Evolutionary conservation across 768 basidiomycete genomes (phyloP), one percentile per base, ranked within the genome.

Genomic region (Pisolithus albus): DNA sequence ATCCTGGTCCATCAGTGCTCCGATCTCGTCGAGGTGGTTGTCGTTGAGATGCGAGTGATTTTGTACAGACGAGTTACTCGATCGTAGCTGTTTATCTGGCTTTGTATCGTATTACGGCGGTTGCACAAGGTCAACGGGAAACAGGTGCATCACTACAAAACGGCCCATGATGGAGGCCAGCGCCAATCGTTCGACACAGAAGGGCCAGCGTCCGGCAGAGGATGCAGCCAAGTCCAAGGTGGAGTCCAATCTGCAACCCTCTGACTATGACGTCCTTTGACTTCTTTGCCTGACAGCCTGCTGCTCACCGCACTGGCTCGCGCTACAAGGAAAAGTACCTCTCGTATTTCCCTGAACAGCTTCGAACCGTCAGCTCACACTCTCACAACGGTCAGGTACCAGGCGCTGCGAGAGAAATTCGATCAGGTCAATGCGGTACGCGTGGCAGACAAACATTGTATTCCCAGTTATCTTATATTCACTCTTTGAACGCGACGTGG

Each of bases 321-420:
- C 58, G 65, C 37, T 69, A 66, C 58, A 67, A 67, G 28, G 66
- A 69, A 57, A 67, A 67, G 66, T 69, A 39, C 7, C 63, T 48
- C 9, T 46, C n/a, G 19, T 7, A 8, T 28, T 28, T 23, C 15
- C 15, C 15, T 4, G 18, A 18, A 7, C 4, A 15, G 3, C 19
- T 11, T 26, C 7, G 13, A 18, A 8, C 1, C 16, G 5, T 18
- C 28, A 16, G 43, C 9, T 3, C 1, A 7, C 40, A 39, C 2
- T 2, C 23, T 54, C 19, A 32, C 10, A 6, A 7, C 10, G 30
- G 19, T 3, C 19, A 68, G 66, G 49, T 68, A 64, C 34, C 66
- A 70, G 19, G 23, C 49, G 5, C 57, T 68, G 5, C 63, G 64
- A 16, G 68, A 69, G 61, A 65, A 59, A 44, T 68, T 60, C 36